A percentile compares a stretch with the other conserved stretches of the same genome.
These are phyloP conservation scores for Geosmithia morbida DNA, from an alignment of 2,329 filamentous ascomycete species.

Conservation along the genomic window DNA sequence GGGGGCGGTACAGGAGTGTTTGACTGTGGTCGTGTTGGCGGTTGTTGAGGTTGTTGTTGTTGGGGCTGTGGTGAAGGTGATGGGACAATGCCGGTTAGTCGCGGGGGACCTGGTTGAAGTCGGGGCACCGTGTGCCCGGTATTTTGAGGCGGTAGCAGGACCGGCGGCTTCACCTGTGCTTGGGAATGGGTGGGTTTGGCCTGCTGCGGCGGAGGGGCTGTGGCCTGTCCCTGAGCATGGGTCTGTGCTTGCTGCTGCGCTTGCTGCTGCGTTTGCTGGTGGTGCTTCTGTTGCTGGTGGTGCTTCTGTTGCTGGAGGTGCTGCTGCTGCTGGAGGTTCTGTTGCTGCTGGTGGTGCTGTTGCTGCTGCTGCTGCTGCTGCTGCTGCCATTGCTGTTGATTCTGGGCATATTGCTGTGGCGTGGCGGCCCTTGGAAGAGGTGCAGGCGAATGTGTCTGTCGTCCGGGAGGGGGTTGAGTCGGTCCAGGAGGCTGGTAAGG, in stretches of 20 bases:
- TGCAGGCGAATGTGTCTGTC: conserved; percentile 10
- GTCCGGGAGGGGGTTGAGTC: conserved; percentile 6
- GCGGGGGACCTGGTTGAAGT: conserved; percentile 17
- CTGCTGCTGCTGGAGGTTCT: conserved; percentile 7
- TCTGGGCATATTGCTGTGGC: conserved; percentile 8
- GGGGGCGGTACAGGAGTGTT: conserved; percentile 19
- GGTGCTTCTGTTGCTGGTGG: conserved; percentile 1
- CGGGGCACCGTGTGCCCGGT: conserved; percentile 19
- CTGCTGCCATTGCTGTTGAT: conserved; percentile 10
- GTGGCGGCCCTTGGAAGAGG: conserved; percentile 8
- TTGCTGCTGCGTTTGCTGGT: conserved; percentile 2
- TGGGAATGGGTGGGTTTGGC: conserved; percentile 2
- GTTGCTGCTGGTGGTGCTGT: neutral
- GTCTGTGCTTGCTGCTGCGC: conserved; percentile 6
- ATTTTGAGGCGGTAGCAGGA: conserved; percentile 18
- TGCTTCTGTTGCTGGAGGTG: neutral
- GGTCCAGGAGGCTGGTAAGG: conserved; percentile 21
- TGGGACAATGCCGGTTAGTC: conserved; percentile 8
- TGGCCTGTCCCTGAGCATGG: neutral
- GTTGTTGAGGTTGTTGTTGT: conserved; percentile 6
- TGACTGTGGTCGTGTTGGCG: conserved; percentile 10
- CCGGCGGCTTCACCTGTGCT: conserved; percentile 10
- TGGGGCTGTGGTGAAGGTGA: conserved; percentile 4
- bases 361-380: conserved; percentile 9
- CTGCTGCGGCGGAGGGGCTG: conserved; percentile 6